A percentile compares a stretch with the other conserved stretches of the same genome.
phyloP scores from a whole-genome alignment of 2,329 filamentous ascomycete species.

The Monosporascus sp. region DNA sequence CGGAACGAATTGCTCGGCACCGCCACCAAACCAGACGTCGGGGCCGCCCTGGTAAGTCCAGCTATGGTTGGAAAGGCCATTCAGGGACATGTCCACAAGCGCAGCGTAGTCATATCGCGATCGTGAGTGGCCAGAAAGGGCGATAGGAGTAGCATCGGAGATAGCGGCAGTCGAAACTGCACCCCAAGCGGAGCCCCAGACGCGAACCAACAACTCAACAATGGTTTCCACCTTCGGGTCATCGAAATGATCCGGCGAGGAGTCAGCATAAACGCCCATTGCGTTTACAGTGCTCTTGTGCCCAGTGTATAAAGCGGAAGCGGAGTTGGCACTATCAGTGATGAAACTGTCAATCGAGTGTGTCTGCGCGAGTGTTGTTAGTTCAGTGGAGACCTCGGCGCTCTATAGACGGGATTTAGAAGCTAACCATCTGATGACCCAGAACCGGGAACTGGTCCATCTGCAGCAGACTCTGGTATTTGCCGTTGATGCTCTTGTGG shows the following conservation, averaged over 20 bases:
- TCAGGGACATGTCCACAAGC: conserved; percentile 70
- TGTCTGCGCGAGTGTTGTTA: conserved; percentile 39
- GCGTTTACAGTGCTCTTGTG: conserved; percentile 83
- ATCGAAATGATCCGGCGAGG: conserved; percentile 66
- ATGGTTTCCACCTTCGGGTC: conserved; percentile 86
- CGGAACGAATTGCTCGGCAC: conserved; percentile 74
- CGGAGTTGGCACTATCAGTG: conserved; percentile 81
- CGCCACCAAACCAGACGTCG: conserved; percentile 78
- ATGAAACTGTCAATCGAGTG: conserved; percentile 82
- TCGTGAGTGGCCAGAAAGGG: conserved; percentile 67
- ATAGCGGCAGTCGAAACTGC: conserved; percentile 76
- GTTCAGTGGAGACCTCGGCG: not conserved
- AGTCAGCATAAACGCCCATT: conserved; percentile 75
- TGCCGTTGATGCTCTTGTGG: conserved; percentile 79
- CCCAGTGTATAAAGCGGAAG: conserved; percentile 73
- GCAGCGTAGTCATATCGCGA: conserved; percentile 63
- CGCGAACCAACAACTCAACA: conserved; percentile 68
- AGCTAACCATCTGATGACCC: conserved; percentile 68
- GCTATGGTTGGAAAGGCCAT: conserved; percentile 72
- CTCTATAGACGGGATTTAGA: not conserved
- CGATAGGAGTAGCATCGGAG: conserved; percentile 77
- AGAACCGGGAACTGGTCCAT: conserved; percentile 82
- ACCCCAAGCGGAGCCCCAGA: conserved; percentile 57
- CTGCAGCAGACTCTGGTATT: conserved; percentile 69
- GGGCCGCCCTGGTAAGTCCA: conserved; percentile 72